These are phyloP conservation scores for Globisporangium megalacanthum DNA, from an alignment of 352 stramenopile genomes.

Conservation along the genomic window DNA sequence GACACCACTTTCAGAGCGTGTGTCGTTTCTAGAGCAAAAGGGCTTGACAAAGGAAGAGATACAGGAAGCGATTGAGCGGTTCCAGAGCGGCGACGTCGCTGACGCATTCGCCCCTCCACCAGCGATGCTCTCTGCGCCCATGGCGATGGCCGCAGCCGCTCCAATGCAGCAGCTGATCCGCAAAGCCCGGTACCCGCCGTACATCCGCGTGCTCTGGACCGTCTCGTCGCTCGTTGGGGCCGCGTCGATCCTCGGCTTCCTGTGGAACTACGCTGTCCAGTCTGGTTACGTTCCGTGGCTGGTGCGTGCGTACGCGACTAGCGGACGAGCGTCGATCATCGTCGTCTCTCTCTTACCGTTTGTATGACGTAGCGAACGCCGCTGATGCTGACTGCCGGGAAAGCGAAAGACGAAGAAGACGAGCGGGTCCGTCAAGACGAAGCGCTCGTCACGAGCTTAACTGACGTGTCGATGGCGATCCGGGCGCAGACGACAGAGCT, in stretches of 20 bases:
- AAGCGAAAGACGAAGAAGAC: slow-evolving; percentile 48
- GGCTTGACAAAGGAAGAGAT: slow-evolving; percentile 80
- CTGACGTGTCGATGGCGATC: slow-evolving; percentile 51
- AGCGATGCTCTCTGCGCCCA: slow-evolving; percentile 25
- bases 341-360: background rate
- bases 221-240: slow-evolving; percentile 66
- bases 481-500: slow-evolving; percentile 60
- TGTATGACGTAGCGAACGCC: slow-evolving; percentile 25
- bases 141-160: slow-evolving; percentile 40
- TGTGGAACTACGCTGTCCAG: slow-evolving; percentile 75
- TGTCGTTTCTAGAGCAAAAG: slow-evolving; percentile 78
- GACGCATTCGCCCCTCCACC: background rate
- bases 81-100: slow-evolving; percentile 27
- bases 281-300: slow-evolving; percentile 64
- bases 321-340: too few relatives aligned
- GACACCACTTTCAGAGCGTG: slow-evolving; percentile 68
- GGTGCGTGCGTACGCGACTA: slow-evolving; percentile 20
- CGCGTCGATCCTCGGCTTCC: slow-evolving; percentile 59
- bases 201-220: slow-evolving; percentile 60
- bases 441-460: slow-evolving; percentile 32
- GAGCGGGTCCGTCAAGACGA: slow-evolving; percentile 48
- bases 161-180: slow-evolving; percentile 42
- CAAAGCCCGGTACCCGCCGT: slow-evolving; percentile 37
- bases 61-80: slow-evolving; percentile 66
- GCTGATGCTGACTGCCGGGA: slow-evolving; percentile 35